Percentiles rank a stretch among this genome's conserved stretches.
These are phyloP conservation scores for Cylindrotheca fusiformis DNA, from an alignment of 108 stramenopile species.

Conservation along the genomic window DNA sequence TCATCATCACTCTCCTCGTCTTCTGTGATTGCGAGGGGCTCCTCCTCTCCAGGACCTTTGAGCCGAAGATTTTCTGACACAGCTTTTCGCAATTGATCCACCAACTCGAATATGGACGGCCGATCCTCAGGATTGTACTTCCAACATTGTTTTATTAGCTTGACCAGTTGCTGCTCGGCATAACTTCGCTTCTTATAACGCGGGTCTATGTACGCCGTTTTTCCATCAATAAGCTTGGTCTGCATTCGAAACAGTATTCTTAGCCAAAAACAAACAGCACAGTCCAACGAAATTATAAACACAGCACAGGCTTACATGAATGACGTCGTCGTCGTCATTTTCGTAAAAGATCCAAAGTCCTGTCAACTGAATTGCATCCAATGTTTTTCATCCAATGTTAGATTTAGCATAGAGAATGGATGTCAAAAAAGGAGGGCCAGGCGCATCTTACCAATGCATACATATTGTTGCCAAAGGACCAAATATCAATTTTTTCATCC, in stretches of 20 bases:
- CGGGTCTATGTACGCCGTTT: conserved; percentile 53
- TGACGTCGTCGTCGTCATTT: conserved; percentile 46
- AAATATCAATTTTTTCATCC: conserved; percentile 75
- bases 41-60: neutral
- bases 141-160: conserved; percentile 77
- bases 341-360: conserved; percentile 70
- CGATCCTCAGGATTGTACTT: conserved; percentile 57
- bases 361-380: conserved; percentile 24
- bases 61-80: conserved; percentile 16
- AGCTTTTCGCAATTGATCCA: conserved; percentile 45
- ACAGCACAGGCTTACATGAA: conserved; percentile 24
- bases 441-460: conserved; percentile 50
- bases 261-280: neutral
- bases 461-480: conserved; percentile 70
- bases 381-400: no score
- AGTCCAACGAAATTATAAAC: neutral
- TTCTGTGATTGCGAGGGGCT: neutral
- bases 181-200: conserved; percentile 65
- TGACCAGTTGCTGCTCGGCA: conserved; percentile 58
- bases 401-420: no score
- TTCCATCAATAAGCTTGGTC: conserved; percentile 46
- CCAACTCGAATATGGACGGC: conserved; percentile 62
- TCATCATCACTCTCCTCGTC: neutral
- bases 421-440: no score
- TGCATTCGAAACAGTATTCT: neutral